phyloP scores from a whole-genome alignment of 805 yeast species.

The Metschnikowia orientalis region DNA sequence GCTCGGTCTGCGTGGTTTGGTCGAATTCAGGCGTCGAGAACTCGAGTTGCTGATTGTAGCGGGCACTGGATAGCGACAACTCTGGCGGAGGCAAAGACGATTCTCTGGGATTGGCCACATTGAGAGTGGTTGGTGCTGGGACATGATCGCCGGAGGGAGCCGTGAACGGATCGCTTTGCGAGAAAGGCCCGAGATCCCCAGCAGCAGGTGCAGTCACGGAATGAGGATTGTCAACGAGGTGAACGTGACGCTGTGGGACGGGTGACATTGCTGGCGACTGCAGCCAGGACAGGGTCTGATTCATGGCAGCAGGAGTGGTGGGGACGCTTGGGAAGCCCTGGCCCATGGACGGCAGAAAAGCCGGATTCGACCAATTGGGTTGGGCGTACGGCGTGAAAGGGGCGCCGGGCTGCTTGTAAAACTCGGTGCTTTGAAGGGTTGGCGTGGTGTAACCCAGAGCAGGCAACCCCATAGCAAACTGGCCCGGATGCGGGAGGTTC shows the following conservation, averaged over 20 bases:
- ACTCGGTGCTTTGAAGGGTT: constrained; percentile 1
- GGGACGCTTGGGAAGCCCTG: constrained; percentile 2
- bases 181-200: no score
- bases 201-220: no score
- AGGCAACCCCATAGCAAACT: background rate
- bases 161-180: background rate
- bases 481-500: constrained; percentile 1
- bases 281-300: constrained; percentile 1
- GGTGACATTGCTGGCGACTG: constrained; percentile 4
- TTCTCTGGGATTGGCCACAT: constrained; percentile 11
- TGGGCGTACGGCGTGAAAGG: constrained; percentile 5
- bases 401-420: background rate
- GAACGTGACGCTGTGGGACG: constrained; percentile 2
- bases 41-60: constrained; percentile 13
- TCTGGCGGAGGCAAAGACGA: constrained; percentile 9
- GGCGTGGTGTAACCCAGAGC: background rate
- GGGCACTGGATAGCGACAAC: constrained; percentile 12
- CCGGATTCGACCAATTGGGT: constrained; percentile 2
- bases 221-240: no score
- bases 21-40: constrained; percentile 13
- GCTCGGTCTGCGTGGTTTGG: constrained; percentile 6
- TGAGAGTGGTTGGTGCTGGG: constrained; percentile 3
- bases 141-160: constrained; percentile 1
- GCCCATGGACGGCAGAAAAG: constrained; percentile 1
- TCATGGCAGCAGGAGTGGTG: constrained; percentile 4